A percentile compares a stretch with the other conserved stretches of the same genome.
phyloP scores from a whole-genome alignment of 129 eudicot species.

The Cynara cardunculus region DNA sequence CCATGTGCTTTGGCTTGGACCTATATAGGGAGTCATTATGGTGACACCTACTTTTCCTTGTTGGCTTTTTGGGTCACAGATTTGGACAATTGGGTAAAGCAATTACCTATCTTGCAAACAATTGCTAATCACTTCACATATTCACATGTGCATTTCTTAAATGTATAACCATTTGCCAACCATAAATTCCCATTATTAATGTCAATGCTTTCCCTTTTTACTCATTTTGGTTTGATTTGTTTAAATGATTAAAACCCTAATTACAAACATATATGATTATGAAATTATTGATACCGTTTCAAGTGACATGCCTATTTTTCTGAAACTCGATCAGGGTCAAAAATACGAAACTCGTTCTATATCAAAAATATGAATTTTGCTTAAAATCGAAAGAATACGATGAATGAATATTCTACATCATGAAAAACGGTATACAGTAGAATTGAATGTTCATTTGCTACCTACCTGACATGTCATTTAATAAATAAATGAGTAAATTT shows the following conservation, averaged over 20 bases:
- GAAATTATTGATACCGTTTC: too few relatives aligned
- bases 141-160: conserved; percentile 14
- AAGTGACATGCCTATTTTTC: background rate
- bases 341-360: background rate
- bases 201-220: background rate
- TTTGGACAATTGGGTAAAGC: conserved; percentile 19
- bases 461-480: background rate
- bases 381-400: background rate
- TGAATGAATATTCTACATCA: background rate
- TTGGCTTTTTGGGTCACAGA: conserved; percentile 10
- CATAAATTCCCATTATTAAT: conserved; percentile 21
- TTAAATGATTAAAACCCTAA: background rate
- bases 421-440: background rate
- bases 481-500: background rate
- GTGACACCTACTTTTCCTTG: background rate
- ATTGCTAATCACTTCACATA: conserved; percentile 9
- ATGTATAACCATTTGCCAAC: conserved; percentile 25
- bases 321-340: background rate
- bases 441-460: background rate
- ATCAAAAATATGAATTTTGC: background rate
- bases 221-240: background rate
- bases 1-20: background rate
- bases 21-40: background rate
- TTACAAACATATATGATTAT: background rate
- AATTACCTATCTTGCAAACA: conserved; percentile 19